These are phyloP conservation scores for Sporobolomyces phaffii DNA, from an alignment of 768 basidiomycete genomes.

Conservation along the genomic window DNA sequence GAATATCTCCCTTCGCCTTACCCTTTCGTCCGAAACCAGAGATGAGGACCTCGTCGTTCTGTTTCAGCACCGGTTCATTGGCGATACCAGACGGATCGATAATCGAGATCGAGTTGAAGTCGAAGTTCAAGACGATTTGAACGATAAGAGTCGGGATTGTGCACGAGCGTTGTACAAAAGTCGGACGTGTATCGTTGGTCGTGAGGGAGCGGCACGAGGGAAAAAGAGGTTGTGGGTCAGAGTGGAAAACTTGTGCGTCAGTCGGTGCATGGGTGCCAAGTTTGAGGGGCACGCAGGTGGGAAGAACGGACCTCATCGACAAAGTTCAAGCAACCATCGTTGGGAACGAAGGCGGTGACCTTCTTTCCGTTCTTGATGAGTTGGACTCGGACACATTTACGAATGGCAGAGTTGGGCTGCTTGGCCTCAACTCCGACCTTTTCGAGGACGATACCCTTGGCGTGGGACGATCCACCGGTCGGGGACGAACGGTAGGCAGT, in stretches of 20 bases:
- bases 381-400: conserved; percentile 99
- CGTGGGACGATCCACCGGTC: conserved; percentile 97
- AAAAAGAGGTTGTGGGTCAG: no score
- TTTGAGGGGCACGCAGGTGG: no score
- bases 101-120: neutral
- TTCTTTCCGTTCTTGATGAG: conserved; percentile 99
- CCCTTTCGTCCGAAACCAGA: conserved; percentile 92
- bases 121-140: neutral
- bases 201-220: no score
- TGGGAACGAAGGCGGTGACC: conserved; percentile 97
- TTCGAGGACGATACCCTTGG: conserved; percentile 99
- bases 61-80: neutral
- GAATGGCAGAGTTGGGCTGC: conserved; percentile 99
- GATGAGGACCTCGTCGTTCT: conserved; percentile 52
- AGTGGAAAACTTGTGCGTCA: no score
- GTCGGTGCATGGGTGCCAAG: no score
- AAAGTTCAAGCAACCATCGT: conserved; percentile 92
- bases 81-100: neutral
- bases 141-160: no score
- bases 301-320: conserved; percentile 64
- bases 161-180: no score
- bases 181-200: no score
- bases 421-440: conserved; percentile 99
- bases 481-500: conserved; percentile 99
- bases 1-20: conserved; percentile 99